Evolutionary conservation across 192 early-diverging fungal genomes (phyloP).

Genomic region (Chytriomyces confervae): DNA sequence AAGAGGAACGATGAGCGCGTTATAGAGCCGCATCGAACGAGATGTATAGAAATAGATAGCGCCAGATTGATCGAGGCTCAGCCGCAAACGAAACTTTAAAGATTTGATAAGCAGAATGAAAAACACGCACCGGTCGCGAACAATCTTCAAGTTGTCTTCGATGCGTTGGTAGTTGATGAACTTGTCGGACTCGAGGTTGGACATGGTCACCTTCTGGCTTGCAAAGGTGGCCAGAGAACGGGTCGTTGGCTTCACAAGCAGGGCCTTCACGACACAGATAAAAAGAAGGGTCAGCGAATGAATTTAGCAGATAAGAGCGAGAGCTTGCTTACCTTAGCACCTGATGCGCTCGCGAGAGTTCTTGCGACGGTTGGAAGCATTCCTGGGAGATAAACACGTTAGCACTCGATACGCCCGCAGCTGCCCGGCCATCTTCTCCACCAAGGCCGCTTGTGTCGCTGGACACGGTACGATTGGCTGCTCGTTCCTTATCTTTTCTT

Average conservation of each 20-base stretch:
- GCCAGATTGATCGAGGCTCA: too few species aligned
- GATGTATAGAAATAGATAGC: too few species aligned
- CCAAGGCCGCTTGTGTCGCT: too few species aligned
- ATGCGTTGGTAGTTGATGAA: constrained; percentile 98
- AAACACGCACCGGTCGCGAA: constrained; percentile 79
- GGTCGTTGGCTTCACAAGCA: background rate
- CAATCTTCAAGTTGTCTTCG: constrained; percentile 92
- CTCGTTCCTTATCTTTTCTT: too few species aligned
- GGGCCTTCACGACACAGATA: background rate
- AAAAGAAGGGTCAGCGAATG: background rate
- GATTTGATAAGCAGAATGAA: background rate
- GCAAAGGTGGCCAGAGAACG: constrained; percentile 49
- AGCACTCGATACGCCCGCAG: too few species aligned
- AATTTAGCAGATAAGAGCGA: background rate
- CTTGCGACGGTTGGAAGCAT: background rate
- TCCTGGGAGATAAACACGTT: too few species aligned
- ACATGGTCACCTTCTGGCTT: constrained; percentile 84
- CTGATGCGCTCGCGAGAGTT: constrained; percentile 6
- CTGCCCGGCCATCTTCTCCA: too few species aligned
- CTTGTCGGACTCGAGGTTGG: constrained; percentile 88
- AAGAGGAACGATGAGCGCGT: too few species aligned
- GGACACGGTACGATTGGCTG: too few species aligned
- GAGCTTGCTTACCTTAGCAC: constrained; percentile 3
- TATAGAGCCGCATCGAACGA: too few species aligned
- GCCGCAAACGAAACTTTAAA: too few species aligned